Percentiles rank a stretch among this genome's conserved stretches.
Evolutionary conservation across 148 eudicot genomes (phyloP).

Genomic region (Chenopodium suecicum): DNA sequence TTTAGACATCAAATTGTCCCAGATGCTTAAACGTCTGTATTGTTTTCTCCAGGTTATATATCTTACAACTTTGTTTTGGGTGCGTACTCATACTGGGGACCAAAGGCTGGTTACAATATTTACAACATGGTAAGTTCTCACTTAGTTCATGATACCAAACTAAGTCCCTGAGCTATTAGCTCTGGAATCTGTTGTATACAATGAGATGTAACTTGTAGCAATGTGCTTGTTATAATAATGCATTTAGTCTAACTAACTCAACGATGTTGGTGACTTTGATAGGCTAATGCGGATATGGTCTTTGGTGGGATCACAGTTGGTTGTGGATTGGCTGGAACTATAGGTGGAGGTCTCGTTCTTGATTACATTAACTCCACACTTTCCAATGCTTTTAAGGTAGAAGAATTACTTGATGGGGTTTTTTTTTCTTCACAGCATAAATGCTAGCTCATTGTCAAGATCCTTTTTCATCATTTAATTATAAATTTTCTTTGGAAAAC

Average conservation of each 20-base stretch:
- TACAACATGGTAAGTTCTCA: constrained; percentile 73
- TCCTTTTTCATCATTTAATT: not conserved
- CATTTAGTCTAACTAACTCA: not conserved
- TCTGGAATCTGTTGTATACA: not conserved
- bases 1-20: no score
- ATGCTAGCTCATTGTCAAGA: not conserved
- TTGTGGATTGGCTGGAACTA: constrained; percentile 83
- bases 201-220: not conserved
- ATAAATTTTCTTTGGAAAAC: constrained; percentile 9
- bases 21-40: not conserved
- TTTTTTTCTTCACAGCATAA: not conserved
- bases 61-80: constrained; percentile 96
- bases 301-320: constrained; percentile 82
- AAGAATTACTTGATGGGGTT: not conserved
- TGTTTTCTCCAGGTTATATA: constrained; percentile 63
- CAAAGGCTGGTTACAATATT: constrained; percentile 92
- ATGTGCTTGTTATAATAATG: not conserved
- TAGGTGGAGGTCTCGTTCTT: constrained; percentile 75
- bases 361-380: constrained; percentile 72
- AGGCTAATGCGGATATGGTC: constrained; percentile 78
- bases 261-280: constrained; percentile 17
- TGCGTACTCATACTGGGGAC: constrained; percentile 99
- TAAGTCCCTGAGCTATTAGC: not conserved
- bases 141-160: not conserved
- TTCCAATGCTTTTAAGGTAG: constrained; percentile 91